Evolutionary conservation across 768 basidiomycete species (phyloP).

Genomic region (Boletus sensibilis): DNA sequence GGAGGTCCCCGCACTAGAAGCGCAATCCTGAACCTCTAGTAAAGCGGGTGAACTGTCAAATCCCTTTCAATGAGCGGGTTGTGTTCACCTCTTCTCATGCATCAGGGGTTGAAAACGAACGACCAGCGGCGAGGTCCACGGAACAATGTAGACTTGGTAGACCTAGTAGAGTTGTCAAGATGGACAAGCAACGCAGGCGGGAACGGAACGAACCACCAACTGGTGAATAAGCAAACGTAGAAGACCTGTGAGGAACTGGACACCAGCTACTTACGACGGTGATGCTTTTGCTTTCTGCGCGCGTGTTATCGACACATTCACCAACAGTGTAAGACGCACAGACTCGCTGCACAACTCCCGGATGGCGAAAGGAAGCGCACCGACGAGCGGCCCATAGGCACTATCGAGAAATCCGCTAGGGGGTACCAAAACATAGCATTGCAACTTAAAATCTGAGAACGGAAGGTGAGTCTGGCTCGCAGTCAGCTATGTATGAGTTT

Average conservation of each 20-base stretch:
- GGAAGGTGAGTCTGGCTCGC: neutral
- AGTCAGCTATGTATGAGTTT: neutral
- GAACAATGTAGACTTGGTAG: neutral
- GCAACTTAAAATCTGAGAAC: neutral
- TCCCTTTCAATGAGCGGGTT: neutral
- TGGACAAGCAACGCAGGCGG: neutral
- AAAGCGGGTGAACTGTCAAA: no score
- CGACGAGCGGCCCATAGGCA: neutral
- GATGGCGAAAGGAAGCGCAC: no score
- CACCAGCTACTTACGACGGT: neutral
- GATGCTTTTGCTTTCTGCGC: neutral
- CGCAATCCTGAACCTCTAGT: neutral
- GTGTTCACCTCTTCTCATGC: neutral
- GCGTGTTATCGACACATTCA: neutral
- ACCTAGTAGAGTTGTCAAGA: neutral
- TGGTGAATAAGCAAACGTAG: neutral
- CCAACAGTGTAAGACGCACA: neutral
- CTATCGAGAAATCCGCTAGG: neutral
- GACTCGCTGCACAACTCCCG: neutral
- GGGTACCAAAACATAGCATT: neutral
- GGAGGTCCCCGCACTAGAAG: constrained; percentile 8
- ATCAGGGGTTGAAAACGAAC: neutral
- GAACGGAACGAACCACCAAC: neutral
- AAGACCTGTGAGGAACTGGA: neutral
- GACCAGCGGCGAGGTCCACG: neutral